Evolutionary conservation across 2,329 filamentous ascomycete species (phyloP).

Genomic region (Penicillium sp.): DNA sequence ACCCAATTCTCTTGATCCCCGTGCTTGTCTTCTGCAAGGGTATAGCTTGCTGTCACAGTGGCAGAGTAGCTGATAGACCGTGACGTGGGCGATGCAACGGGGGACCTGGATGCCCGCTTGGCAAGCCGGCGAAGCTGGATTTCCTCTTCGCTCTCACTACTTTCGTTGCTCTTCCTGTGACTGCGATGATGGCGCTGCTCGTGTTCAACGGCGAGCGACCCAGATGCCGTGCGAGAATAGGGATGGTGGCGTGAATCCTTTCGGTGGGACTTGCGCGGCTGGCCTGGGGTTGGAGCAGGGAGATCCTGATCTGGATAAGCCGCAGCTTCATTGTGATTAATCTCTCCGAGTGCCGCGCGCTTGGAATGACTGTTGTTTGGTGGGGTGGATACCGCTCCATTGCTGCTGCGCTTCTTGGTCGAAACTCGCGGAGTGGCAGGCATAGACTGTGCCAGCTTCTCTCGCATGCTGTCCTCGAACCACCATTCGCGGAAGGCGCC

Average conservation of each 20-base stretch:
- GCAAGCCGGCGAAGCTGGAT: conserved; percentile 72
- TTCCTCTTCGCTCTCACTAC: conserved; percentile 76
- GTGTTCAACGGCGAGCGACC: conserved; percentile 40
- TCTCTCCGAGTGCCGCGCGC: conserved; percentile 86
- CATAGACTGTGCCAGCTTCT: conserved; percentile 69
- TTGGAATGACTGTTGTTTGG: conserved; percentile 74
- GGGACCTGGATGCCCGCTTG: conserved; percentile 63
- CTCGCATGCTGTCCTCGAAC: conserved; percentile 74
- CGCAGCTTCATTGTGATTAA: conserved; percentile 71
- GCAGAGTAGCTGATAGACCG: conserved; percentile 74
- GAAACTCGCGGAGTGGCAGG: conserved; percentile 57
- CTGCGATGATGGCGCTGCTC: conserved; percentile 48
- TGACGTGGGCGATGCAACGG: conserved; percentile 62
- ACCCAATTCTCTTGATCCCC: conserved; percentile 70
- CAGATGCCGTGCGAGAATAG: conserved; percentile 61
- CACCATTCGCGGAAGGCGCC: conserved; percentile 98
- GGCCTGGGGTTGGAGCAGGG: conserved; percentile 90
- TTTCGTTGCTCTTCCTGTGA: conserved; percentile 60
- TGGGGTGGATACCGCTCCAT: conserved; percentile 75
- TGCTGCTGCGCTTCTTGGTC: conserved; percentile 62
- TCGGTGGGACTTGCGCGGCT: conserved; percentile 84
- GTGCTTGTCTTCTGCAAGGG: conserved; percentile 59
- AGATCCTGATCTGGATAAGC: conserved; percentile 72
- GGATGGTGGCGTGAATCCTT: conserved; percentile 72
- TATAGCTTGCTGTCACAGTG: conserved; percentile 68